Evolutionary conservation across 1,139 yeast genomes (phyloP).

Genomic region (Zygosaccharomyces sapae): DNA sequence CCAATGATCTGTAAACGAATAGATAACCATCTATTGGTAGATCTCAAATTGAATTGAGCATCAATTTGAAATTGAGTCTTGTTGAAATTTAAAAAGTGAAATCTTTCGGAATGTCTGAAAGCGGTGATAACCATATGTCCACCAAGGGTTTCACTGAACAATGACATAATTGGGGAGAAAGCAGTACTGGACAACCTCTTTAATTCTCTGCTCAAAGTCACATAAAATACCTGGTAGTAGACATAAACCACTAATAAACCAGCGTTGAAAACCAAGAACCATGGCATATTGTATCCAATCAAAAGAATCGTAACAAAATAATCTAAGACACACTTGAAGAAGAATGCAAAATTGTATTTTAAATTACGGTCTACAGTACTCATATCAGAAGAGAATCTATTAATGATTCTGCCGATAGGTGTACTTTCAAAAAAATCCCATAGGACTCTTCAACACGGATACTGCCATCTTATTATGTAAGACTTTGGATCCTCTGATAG

Average conservation of each 20-base stretch:
- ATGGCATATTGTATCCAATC: constrained; percentile 51
- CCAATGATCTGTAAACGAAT: constrained; percentile 69
- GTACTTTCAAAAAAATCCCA: constrained; percentile 78
- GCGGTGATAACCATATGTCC: constrained; percentile 63
- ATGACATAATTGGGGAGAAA: constrained; percentile 60
- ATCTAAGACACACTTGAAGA: constrained; percentile 43
- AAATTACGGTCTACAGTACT: constrained; percentile 54
- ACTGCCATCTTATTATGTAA: constrained; percentile 61
- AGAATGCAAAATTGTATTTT: constrained; percentile 45
- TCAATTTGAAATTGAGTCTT: constrained; percentile 62
- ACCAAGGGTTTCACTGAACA: constrained; percentile 55
- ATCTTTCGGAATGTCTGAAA: constrained; percentile 49
- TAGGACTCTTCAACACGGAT: constrained; percentile 63
- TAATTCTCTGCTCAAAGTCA: constrained; percentile 53
- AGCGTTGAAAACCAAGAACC: constrained; percentile 44
- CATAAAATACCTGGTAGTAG: constrained; percentile 51
- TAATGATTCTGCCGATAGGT: constrained; percentile 71
- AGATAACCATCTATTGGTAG: constrained; percentile 68
- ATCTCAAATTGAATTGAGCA: constrained; percentile 52
- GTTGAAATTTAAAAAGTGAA: constrained; percentile 50
- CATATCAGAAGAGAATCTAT: constrained; percentile 68
- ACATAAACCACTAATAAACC: constrained; percentile 44
- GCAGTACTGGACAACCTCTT: constrained; percentile 51
- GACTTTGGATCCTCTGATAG: constrained; percentile 58
- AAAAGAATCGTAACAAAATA: constrained; percentile 49